Base-by-base conservation (phyloP, 2,329 filamentous ascomycete species). In the Magnaporthiopsis rhizophila region DNA sequence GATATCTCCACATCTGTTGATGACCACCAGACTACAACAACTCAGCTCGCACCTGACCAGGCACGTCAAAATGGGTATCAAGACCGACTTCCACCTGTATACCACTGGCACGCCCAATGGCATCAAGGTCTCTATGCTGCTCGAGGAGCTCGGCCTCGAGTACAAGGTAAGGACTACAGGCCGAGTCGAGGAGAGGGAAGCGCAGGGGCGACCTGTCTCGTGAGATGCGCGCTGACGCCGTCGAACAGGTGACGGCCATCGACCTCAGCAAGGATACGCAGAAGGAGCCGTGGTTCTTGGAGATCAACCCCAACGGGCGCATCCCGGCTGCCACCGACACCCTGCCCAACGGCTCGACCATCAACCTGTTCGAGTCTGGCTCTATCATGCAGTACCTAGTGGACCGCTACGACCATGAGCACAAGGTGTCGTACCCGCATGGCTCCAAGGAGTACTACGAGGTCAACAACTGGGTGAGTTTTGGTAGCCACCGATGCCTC, bases 231-330 rank as follows among this genome's bases (percentile, higher is more conserved):
- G 57, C 59, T 63, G 36, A 64, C 32, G 3, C 28, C 21, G n/a
- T 24, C 81, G 79, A 7, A 73, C 78, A 58, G 45, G n/a, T 24
- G 45, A 83, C 88, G 63, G 80, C 83, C 58, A 87, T 96, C 71
- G 83, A 89, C n/a, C 83, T 96, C 65, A 79, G 75, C 67, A 89
- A 90, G 67, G 90, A 92, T 74, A 83, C 80, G n/a, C 91, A 96
- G 71, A 96, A 77, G 73, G 79, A 94, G 75, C 86, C 85, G 21
- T 96, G 91, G 91, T 97, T 94, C 77, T 83, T 96, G 34, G 87
- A 88, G 63, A 96, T 97, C 78, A 97, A 97, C 77, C 92, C 92
- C 68, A 97, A 97, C 74, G 92, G 92, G 68, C 89, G 92, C 69
- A 96, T 97, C 70, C 93, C 92, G 4, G 92, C 92, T 65, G 71